These are phyloP conservation scores for Lentinula aciculospora DNA, from an alignment of 768 basidiomycete genomes.

Conservation along the genomic window DNA sequence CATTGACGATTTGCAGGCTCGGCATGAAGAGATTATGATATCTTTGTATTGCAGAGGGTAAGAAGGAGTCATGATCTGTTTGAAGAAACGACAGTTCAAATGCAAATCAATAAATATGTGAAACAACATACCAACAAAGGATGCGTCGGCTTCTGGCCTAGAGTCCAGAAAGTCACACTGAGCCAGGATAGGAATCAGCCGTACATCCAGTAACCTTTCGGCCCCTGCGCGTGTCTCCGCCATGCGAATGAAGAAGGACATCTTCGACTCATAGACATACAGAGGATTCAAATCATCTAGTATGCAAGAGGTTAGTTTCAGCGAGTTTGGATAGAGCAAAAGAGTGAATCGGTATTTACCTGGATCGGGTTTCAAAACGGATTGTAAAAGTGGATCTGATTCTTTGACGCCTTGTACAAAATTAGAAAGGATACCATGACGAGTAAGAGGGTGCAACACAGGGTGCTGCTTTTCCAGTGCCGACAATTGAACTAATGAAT, in stretches of 20 bases:
- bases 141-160: conserved; percentile 76
- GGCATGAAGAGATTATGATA: conserved; percentile 92
- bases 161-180: conserved; percentile 87
- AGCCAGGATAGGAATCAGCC: conserved; percentile 65
- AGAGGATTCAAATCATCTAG: conserved; percentile 79
- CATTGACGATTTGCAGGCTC: conserved; percentile 74
- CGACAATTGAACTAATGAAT: conserved; percentile 72
- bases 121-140: conserved; percentile 62
- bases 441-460: conserved; percentile 51
- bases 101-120: neutral
- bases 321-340: conserved; percentile 6
- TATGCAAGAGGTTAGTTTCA: neutral
- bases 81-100: neutral
- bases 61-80: conserved; percentile 72
- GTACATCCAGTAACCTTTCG: conserved; percentile 76
- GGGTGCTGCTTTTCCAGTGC: conserved; percentile 62
- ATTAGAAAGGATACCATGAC: conserved; percentile 73
- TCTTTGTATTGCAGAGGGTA: conserved; percentile 81
- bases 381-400: conserved; percentile 65
- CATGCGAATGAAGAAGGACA: conserved; percentile 83
- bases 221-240: conserved; percentile 81
- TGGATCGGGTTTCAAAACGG: conserved; percentile 83
- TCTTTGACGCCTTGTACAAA: conserved; percentile 86
- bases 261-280: conserved; percentile 93
- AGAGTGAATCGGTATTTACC: conserved; percentile 45